Evolutionary conservation across 73 alveolate species (phyloP).

Genomic region (Paramecium pentaurelia): DNA sequence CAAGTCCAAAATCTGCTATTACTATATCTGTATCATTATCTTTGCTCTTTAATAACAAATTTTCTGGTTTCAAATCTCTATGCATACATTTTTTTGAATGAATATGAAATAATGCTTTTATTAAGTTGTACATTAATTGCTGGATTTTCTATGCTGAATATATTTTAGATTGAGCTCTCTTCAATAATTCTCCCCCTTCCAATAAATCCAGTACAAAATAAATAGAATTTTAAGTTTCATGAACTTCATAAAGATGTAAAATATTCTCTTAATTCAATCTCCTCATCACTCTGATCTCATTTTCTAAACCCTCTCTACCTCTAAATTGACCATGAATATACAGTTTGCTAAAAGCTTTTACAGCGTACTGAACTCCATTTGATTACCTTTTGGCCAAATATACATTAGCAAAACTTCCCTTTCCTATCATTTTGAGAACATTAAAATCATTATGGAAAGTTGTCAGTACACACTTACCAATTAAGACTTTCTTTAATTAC

Average conservation of each 20-base stretch:
- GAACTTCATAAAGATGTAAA: constrained; percentile 36
- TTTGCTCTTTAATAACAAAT: not conserved
- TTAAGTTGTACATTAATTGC: not conserved
- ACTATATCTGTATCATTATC: constrained; percentile 54
- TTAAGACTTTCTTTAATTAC: not conserved
- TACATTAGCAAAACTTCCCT: constrained; percentile 61
- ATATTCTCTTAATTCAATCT: constrained; percentile 43
- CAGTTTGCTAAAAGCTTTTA: constrained; percentile 56
- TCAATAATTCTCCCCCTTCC: constrained; percentile 54
- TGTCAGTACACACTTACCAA: not conserved
- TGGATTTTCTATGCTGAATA: not conserved
- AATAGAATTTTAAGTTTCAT: constrained; percentile 50
- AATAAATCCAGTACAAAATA: constrained; percentile 53
- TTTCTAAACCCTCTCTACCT: constrained; percentile 56
- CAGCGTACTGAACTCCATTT: constrained; percentile 37
- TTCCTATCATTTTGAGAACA: constrained; percentile 52
- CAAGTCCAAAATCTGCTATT: constrained; percentile 49
- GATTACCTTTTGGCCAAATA: constrained; percentile 48
- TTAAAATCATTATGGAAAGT: constrained; percentile 53
- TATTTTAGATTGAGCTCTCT: not conserved
- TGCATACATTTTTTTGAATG: constrained; percentile 2
- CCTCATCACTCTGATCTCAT: constrained; percentile 58
- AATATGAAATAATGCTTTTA: constrained; percentile 14
- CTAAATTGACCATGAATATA: constrained; percentile 34
- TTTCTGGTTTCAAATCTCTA: constrained; percentile 55